Percentiles rank a stretch among this genome's conserved stretches.
Conservation (phyloP, 352 stramenopile species). For the Phytophthora pluvialis region DNA sequence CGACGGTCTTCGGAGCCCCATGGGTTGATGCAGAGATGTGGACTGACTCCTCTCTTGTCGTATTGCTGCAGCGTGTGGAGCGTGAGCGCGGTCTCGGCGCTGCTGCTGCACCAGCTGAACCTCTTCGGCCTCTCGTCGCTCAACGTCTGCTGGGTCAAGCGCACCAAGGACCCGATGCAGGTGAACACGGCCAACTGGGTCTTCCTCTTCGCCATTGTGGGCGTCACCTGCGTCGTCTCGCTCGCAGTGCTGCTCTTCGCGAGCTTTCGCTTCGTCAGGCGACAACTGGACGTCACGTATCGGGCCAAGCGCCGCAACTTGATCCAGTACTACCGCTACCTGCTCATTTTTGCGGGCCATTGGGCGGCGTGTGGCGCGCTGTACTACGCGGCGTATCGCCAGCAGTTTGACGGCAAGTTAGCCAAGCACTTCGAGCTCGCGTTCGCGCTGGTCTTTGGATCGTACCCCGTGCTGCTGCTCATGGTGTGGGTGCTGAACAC, state of each 20-base stretch:
- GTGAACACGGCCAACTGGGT: constrained; percentile 76
- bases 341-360: constrained; percentile 76
- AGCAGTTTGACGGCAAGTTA: constrained; percentile 65
- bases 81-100: constrained; percentile 61
- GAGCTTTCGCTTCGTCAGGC: constrained; percentile 85
- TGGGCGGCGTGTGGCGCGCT: constrained; percentile 70
- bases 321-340: constrained; percentile 88
- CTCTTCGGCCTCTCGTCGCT: constrained; percentile 71
- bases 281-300: constrained; percentile 87
- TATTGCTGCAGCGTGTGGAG: constrained; percentile 65
- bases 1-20: not conserved
- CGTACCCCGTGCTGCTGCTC: constrained; percentile 74
- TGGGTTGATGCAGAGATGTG: not conserved
- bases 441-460: constrained; percentile 72
- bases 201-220: constrained; percentile 63
- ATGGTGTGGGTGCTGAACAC: constrained; percentile 87
- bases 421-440: constrained; percentile 65
- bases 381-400: constrained; percentile 78
- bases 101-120: constrained; percentile 67
- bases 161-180: constrained; percentile 43
- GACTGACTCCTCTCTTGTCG: constrained; percentile 5
- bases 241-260: constrained; percentile 80
- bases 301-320: constrained; percentile 81
- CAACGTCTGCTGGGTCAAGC: constrained; percentile 82
- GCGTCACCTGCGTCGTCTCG: constrained; percentile 61